Base-by-base conservation (phyloP, 2,329 filamentous ascomycete species). In the Epichloe scottii region DNA sequence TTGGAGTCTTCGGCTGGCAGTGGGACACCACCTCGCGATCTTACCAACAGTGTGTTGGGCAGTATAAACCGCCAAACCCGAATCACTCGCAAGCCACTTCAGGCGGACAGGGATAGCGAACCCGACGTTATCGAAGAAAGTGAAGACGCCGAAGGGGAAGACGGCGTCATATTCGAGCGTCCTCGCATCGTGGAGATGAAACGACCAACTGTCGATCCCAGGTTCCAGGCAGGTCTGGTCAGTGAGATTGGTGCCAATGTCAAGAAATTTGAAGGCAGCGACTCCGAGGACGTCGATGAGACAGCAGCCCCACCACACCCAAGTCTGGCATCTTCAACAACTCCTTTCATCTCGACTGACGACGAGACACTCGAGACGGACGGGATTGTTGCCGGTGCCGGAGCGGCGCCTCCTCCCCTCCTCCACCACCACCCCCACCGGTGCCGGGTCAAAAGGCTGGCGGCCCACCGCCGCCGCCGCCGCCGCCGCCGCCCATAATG, bases 101-200 rank as follows among this genome's bases (percentile, higher is more conserved):
- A 68, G 51, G 60, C 53, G 10, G 48, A 40, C n/a, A 49, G 33
- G 26, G 44, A 46, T 30, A 52, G 45, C 33, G 68, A 68, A 26
- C 72, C 75, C 17, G 69, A 70, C 21, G 53, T 58, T 26, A 62
- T 66, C 21, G 74, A 77, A 2, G 75, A 79, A 15, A 72, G 71
- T 14, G 78, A 77, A 35, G 76, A 79, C 43, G 64, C 61, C 21
- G 67, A 78, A 46, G 65, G 63, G 17, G 69, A 70, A 6, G 82
- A 84, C 38, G 80, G 76, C 30, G 73, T 83, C 40, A 68, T 91
- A 23, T 86, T 84, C 56, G 87, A 90, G 68, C 91, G 84, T 67
- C 87, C 90, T 39, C 79, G 84, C 51, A 71, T 95, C 47, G 79
- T 95, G 52, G 79, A 93, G 66, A 80, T 91, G 68, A 84, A 80